phyloP scores from a whole-genome alignment of 768 basidiomycete species.

The Lactarius evosmus region DNA sequence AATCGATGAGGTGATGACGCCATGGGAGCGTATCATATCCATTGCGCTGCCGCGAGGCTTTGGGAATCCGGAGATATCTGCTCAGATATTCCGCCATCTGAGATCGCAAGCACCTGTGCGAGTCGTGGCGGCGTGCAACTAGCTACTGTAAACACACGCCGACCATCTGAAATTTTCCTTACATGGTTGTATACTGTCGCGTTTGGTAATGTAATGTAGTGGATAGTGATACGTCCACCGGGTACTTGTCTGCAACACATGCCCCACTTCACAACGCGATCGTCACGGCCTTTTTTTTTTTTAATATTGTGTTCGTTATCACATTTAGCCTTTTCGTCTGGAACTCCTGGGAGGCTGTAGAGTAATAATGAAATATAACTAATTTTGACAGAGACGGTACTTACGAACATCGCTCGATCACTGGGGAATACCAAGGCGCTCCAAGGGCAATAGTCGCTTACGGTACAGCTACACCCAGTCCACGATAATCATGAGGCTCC shows the following conservation, averaged over 20 bases:
- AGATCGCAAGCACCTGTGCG: too few species aligned
- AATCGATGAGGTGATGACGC: neutral
- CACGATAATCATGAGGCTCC: neutral
- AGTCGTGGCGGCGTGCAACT: too few species aligned
- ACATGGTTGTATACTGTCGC: too few species aligned
- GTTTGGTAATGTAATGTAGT: too few species aligned
- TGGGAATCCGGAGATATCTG: neutral
- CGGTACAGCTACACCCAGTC: neutral
- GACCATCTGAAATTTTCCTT: too few species aligned
- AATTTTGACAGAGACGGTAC: neutral
- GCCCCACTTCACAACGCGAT: neutral
- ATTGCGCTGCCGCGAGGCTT: too few species aligned
- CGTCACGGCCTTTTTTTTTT: neutral
- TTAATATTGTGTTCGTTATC: neutral
- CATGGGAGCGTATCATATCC: neutral
- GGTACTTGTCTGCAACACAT: too few species aligned
- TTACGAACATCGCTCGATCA: neutral
- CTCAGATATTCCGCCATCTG: neutral
- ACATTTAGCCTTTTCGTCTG: too few species aligned
- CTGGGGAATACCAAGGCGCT: neutral
- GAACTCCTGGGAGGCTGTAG: too few species aligned
- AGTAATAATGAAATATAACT: too few species aligned
- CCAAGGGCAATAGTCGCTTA: neutral
- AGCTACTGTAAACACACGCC: too few species aligned
- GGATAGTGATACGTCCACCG: too few species aligned